Conservation (phyloP, 805 yeast species). For the Wickerhamiella dianesei region DNA sequence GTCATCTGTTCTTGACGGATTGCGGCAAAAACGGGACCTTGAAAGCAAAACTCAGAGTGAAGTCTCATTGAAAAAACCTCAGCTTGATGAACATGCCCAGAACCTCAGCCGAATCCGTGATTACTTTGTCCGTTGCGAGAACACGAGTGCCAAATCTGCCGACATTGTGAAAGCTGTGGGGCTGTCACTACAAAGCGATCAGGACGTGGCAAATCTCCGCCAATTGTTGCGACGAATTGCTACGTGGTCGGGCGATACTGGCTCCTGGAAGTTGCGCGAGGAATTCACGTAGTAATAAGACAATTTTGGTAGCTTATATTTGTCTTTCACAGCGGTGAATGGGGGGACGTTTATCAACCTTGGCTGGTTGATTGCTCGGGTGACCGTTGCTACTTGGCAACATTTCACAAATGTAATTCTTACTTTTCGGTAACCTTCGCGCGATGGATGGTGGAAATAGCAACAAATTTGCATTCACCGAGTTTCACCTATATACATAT, state of each 20-base stretch:
- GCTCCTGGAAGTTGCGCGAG: conserved; percentile 52
- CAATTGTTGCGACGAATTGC: conserved; percentile 59
- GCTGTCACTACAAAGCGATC: conserved; percentile 32
- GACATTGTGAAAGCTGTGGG: conserved; percentile 32
- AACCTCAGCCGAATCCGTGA: conserved; percentile 29
- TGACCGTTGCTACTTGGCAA: background rate
- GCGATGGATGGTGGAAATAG: too few relatives aligned
- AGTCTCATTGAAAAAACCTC: background rate
- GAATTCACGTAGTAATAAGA: conserved; percentile 33
- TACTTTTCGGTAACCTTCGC: background rate
- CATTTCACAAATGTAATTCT: background rate
- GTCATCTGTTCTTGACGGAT: conserved; percentile 34
- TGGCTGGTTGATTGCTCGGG: too few relatives aligned
- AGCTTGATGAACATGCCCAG: conserved; percentile 16
- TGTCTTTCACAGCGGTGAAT: too few relatives aligned
- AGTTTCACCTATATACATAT: too few relatives aligned
- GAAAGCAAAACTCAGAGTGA: conserved; percentile 18
- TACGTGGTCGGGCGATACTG: conserved; percentile 40
- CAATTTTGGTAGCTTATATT: too few relatives aligned
- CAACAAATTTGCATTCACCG: too few relatives aligned
- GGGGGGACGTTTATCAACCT: too few relatives aligned
- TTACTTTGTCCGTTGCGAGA: conserved; percentile 29
- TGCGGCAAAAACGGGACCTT: conserved; percentile 33
- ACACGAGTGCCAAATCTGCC: conserved; percentile 35
- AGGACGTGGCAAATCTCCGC: conserved; percentile 47